These are phyloP conservation scores for Citrullus colocynthis DNA, from an alignment of 306 rosid species.

Conservation along the genomic window DNA sequence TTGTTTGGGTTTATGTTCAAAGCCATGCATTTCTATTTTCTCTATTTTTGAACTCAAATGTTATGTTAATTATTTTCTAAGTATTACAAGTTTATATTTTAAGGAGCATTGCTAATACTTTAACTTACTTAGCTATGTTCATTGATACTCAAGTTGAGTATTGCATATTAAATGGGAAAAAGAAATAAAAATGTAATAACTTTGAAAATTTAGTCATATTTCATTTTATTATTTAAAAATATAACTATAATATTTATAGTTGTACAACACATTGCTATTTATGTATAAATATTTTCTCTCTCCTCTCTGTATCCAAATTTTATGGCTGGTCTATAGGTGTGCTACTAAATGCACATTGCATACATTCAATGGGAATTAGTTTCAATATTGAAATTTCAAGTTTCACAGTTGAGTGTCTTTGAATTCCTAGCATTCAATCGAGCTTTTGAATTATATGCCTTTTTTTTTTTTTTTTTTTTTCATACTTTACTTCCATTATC, in stretches of 20 bases:
- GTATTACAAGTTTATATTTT: not conserved
- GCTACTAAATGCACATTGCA: slow-evolving; percentile 50
- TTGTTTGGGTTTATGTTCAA: too few species aligned
- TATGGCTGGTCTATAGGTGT: slow-evolving; percentile 34
- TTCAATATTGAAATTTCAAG: slow-evolving; percentile 47
- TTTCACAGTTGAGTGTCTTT: not conserved
- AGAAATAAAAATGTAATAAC: not conserved
- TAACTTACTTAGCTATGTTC: not conserved
- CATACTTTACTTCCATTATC: not conserved
- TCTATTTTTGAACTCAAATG: too few species aligned
- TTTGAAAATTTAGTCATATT: not conserved
- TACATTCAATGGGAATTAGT: slow-evolving; percentile 44
- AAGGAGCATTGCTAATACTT: not conserved
- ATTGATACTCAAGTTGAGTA: not conserved
- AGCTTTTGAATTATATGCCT: not conserved
- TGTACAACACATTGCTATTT: not conserved
- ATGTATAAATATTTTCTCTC: not conserved
- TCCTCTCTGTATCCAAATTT: slow-evolving; percentile 15
- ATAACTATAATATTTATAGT: not conserved
- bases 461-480: not conserved
- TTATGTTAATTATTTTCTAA: too few species aligned
- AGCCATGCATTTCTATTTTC: too few species aligned
- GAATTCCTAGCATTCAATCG: not conserved
- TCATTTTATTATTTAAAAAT: not conserved
- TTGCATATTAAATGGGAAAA: not conserved